phyloP scores from a whole-genome alignment of 768 basidiomycete species.

The Russula earlei region DNA sequence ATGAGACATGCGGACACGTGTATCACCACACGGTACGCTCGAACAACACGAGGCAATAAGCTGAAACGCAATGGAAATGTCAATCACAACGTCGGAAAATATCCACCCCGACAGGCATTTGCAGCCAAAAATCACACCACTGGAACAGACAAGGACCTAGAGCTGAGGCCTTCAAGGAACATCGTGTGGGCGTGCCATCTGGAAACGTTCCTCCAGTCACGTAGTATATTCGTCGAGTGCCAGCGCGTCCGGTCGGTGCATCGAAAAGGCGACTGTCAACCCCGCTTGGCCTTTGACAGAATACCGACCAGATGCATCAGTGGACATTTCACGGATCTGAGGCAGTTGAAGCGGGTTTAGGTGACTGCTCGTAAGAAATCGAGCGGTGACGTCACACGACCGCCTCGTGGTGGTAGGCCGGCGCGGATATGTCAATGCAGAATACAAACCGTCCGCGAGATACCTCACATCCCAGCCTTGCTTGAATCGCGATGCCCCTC shows the following conservation, averaged over 20 bases:
- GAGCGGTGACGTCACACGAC: conserved; percentile 1
- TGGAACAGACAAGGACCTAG: neutral
- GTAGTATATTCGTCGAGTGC: neutral
- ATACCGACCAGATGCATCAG: neutral
- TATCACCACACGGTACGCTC: neutral
- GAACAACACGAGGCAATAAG: conserved; percentile 8
- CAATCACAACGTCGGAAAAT: neutral
- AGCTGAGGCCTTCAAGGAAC: neutral
- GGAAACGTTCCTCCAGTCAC: neutral
- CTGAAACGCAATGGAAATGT: neutral
- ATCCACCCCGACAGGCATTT: neutral
- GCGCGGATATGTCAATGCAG: neutral
- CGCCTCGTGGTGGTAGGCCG: conserved; percentile 2
- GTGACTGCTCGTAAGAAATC: neutral
- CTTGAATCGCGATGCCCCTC: neutral
- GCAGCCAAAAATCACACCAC: neutral
- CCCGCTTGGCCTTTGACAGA: neutral
- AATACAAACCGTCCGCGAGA: neutral
- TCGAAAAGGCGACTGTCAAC: neutral
- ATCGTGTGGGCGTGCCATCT: neutral
- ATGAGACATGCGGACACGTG: conserved; percentile 29
- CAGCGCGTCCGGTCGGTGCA: neutral
- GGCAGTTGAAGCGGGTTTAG: neutral
- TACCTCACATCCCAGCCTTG: neutral
- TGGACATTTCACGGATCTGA: neutral